These are phyloP conservation scores for Claviceps monticola DNA, from an alignment of 2,329 filamentous ascomycete species.

Conservation along the genomic window DNA sequence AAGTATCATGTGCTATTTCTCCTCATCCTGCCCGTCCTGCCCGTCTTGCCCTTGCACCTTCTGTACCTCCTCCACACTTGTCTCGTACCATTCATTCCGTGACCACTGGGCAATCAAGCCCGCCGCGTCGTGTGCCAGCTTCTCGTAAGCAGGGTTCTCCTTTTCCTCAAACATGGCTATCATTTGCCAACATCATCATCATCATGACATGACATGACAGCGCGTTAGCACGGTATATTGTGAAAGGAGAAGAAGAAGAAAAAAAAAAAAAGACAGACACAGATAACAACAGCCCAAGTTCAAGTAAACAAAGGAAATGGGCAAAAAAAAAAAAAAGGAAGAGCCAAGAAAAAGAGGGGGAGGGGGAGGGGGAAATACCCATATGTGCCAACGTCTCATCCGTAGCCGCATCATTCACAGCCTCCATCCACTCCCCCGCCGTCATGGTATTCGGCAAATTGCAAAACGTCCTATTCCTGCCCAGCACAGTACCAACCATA, in stretches of 20 bases:
- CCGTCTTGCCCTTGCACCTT: background rate
- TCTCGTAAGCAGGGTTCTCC: conserved; percentile 59
- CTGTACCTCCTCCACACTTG: conserved; percentile 9
- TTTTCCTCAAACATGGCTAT: conserved; percentile 58
- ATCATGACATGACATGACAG: background rate
- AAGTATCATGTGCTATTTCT: background rate
- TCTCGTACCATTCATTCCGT: conserved; percentile 49
- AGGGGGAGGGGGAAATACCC: conserved; percentile 26
- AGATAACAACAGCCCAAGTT: no score
- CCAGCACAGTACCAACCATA: conserved; percentile 45
- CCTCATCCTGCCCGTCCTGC: background rate
- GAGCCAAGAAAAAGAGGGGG: background rate
- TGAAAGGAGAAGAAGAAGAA: background rate
- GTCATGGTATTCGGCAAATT: conserved; percentile 51
- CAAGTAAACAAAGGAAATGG: no score
- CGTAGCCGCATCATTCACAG: conserved; percentile 62
- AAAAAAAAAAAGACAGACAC: conserved; percentile 7
- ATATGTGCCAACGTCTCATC: conserved; percentile 78
- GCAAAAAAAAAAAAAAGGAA: no score
- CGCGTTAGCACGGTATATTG: conserved; percentile 5
- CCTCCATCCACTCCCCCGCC: conserved; percentile 49
- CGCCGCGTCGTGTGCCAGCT: conserved; percentile 51
- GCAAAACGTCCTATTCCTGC: conserved; percentile 74
- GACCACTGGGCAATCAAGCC: conserved; percentile 52
- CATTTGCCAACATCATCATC: background rate